A percentile compares a stretch with the other conserved stretches of the same genome.
Conservation (phyloP, 2,329 filamentous ascomycete genomes). For the Trichothecium roseum region DNA sequence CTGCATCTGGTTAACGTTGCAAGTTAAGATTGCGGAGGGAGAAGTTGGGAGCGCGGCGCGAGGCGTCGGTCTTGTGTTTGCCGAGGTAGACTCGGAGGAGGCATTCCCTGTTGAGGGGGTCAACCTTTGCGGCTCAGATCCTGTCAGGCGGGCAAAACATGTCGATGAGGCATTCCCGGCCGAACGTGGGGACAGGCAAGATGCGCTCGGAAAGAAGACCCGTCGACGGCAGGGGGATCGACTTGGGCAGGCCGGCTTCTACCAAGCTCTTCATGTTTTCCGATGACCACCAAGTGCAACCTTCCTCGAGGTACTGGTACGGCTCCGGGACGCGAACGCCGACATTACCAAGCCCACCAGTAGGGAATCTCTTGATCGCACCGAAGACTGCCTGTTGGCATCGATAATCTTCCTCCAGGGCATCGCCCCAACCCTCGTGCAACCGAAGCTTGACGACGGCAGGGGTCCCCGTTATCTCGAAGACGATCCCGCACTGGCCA, state of each 20-base stretch:
- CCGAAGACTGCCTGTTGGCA: constrained; percentile 8
- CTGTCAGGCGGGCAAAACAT: constrained; percentile 7
- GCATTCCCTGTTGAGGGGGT: constrained; percentile 10
- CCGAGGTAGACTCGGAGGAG: constrained; percentile 11
- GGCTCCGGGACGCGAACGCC: neutral
- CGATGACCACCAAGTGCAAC: neutral
- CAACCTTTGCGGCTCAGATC: neutral
- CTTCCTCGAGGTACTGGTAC: neutral
- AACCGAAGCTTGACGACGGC: constrained; percentile 13
- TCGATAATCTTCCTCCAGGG: constrained; percentile 11
- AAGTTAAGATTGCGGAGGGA: constrained; percentile 12
- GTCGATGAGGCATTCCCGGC: constrained; percentile 11
- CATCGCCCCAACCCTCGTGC: constrained; percentile 9
- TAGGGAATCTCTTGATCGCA: constrained; percentile 5
- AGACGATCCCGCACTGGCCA: constrained; percentile 15
- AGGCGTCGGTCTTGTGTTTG: constrained; percentile 3
- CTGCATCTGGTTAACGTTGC: constrained; percentile 11
- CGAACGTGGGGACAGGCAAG: constrained; percentile 10
- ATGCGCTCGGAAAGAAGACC: constrained; percentile 14
- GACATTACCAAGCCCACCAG: neutral
- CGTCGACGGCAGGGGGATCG: constrained; percentile 10
- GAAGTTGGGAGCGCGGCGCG: constrained; percentile 8
- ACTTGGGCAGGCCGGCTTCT: constrained; percentile 1
- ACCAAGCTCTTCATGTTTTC: neutral
- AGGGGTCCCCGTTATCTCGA: constrained; percentile 7